phyloP scores from a whole-genome alignment of 352 stramenopile species.

The Blastocystis sp. region DNA sequence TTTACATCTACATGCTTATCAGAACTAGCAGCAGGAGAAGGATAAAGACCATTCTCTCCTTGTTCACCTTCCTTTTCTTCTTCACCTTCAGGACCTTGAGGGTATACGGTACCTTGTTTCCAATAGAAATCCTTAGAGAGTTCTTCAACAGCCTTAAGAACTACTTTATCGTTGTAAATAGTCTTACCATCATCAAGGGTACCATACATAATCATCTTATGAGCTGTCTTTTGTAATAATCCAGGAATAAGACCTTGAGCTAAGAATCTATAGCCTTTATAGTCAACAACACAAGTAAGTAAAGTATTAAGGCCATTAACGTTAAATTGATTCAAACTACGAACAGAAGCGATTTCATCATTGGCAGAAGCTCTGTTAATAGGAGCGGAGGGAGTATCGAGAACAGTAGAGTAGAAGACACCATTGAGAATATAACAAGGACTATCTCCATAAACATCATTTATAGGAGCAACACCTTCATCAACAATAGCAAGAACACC shows the following conservation, averaged over 20 bases:
- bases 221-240: constrained; percentile 8
- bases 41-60: too few species aligned
- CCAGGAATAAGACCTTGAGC: constrained; percentile 10
- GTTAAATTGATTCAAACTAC: constrained; percentile 10
- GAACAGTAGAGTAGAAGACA: constrained; percentile 16
- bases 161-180: constrained; percentile 12
- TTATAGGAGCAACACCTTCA: background rate
- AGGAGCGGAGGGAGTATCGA: background rate
- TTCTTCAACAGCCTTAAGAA: background rate
- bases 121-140: constrained; percentile 16
- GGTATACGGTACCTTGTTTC: background rate
- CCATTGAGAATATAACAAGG: constrained; percentile 15
- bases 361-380: constrained; percentile 6
- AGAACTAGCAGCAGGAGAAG: background rate
- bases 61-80: background rate
- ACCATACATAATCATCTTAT: constrained; percentile 31
- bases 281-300: constrained; percentile 14
- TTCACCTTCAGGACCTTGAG: background rate
- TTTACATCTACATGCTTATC: background rate
- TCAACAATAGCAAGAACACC: constrained; percentile 13
- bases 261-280: constrained; percentile 26
- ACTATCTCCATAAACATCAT: constrained; percentile 6
- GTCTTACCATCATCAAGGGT: constrained; percentile 18
- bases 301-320: constrained; percentile 7
- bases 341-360: constrained; percentile 17